Conservation (phyloP, 2,329 filamentous ascomycete genomes). For the Sodiomyces alkalinus region DNA sequence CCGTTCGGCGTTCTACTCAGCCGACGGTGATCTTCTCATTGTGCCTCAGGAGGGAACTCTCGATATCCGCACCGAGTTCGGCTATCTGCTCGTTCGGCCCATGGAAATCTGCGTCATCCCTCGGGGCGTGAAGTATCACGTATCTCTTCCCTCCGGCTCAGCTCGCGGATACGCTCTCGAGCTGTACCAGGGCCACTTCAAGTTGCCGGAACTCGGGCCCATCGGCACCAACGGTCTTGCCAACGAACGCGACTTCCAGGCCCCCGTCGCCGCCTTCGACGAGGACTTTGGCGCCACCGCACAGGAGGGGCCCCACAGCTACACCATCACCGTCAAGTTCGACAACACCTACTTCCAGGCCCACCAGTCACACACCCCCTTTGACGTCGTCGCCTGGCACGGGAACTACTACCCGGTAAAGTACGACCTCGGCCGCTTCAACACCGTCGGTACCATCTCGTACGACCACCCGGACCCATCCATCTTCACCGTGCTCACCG, state of each 20-base stretch:
- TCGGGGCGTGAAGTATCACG: constrained; percentile 58
- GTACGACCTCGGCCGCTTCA: constrained; percentile 67
- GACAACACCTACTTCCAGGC: constrained; percentile 52
- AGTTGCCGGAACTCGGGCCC: constrained; percentile 56
- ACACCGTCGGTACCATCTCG: constrained; percentile 55
- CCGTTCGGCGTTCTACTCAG: constrained; percentile 69
- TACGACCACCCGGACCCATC: constrained; percentile 67
- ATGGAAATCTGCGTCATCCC: constrained; percentile 68
- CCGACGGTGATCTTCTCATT: constrained; percentile 65
- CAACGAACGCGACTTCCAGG: constrained; percentile 61
- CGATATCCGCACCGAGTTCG: constrained; percentile 66
- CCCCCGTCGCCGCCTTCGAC: constrained; percentile 53
- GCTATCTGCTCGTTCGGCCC: constrained; percentile 57
- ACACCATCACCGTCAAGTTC: constrained; percentile 48
- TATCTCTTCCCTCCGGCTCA: constrained; percentile 45
- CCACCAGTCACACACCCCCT: constrained; percentile 54
- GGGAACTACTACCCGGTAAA: constrained; percentile 71
- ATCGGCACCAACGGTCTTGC: constrained; percentile 64
- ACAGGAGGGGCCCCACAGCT: constrained; percentile 18
- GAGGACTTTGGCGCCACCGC: constrained; percentile 33
- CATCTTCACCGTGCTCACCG: constrained; percentile 60
- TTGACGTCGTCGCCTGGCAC: constrained; percentile 70
- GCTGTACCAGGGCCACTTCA: constrained; percentile 57
- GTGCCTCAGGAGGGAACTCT: constrained; percentile 60
- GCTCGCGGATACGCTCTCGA: constrained; percentile 62